Conservation (phyloP, 805 yeast species). For the Teunomyces tritomae region DNA sequence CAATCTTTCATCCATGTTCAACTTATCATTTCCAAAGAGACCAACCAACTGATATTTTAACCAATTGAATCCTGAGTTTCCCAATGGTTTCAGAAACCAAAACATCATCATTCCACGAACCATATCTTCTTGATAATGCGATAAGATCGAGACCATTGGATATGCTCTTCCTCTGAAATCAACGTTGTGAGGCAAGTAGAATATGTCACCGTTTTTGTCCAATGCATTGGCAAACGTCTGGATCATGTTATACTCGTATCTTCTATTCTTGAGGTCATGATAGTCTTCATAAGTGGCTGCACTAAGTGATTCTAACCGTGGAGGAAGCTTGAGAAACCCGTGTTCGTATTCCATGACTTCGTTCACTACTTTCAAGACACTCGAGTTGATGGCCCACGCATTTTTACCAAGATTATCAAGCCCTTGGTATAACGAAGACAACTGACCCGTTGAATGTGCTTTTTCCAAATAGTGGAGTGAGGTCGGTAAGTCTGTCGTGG, state of each 20-base stretch:
- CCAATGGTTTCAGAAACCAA: slow-evolving; percentile 37
- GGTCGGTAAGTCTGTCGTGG: slow-evolving; percentile 13
- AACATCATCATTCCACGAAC: slow-evolving; percentile 34
- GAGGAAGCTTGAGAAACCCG: slow-evolving; percentile 29
- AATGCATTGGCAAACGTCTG: slow-evolving; percentile 23
- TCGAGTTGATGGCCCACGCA: slow-evolving; percentile 37
- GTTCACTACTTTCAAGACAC: slow-evolving; percentile 21
- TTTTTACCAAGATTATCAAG: slow-evolving; percentile 27
- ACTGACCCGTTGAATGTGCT: slow-evolving; percentile 32
- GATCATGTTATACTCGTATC: slow-evolving; percentile 20
- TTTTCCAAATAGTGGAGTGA: slow-evolving; percentile 18
- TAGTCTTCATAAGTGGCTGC: slow-evolving; percentile 7
- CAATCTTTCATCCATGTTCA: slow-evolving; percentile 22
- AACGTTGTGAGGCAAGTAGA: slow-evolving; percentile 36
- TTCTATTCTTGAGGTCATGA: slow-evolving; percentile 12
- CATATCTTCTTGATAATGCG: slow-evolving; percentile 37
- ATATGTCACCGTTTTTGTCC: slow-evolving; percentile 30
- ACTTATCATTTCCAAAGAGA: slow-evolving; percentile 27
- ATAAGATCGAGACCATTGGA: slow-evolving; percentile 34
- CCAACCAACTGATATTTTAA: slow-evolving; percentile 39
- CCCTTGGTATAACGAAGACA: slow-evolving; percentile 26
- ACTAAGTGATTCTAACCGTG: slow-evolving; percentile 5
- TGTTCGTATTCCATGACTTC: slow-evolving; percentile 14
- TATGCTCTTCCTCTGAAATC: slow-evolving; percentile 44
- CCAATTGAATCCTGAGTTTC: slow-evolving; percentile 36